Conservation (phyloP, 768 basidiomycete genomes). For the Boletus reticuloceps region DNA sequence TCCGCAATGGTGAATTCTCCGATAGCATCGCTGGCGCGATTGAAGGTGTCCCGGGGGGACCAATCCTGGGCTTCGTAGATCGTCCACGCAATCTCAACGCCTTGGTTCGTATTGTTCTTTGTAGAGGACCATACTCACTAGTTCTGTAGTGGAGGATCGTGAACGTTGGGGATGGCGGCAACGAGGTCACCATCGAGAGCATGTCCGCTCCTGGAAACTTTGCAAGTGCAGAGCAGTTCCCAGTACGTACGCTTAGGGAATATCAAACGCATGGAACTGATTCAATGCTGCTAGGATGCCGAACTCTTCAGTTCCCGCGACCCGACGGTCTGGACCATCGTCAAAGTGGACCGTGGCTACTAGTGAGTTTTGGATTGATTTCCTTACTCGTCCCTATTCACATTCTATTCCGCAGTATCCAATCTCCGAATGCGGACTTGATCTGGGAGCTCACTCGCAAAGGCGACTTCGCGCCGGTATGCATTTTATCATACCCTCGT, state of each 20-base stretch:
- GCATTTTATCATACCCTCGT: too few relatives aligned
- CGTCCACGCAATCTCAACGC: too few relatives aligned
- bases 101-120: background rate
- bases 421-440: background rate
- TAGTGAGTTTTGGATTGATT: background rate
- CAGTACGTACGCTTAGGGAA: background rate
- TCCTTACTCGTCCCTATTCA: background rate
- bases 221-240: background rate
- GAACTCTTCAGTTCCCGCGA: background rate
- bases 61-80: background rate
- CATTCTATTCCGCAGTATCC: background rate
- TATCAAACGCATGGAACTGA: background rate
- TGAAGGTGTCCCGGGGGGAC: background rate
- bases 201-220: background rate
- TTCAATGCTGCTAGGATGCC: background rate
- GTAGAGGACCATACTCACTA: background rate
- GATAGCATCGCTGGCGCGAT: background rate
- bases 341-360: background rate
- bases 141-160: background rate
- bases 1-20: background rate
- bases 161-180: background rate
- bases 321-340: background rate
- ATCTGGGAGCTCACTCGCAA: background rate
- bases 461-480: background rate
- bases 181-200: background rate